phyloP scores from a whole-genome alignment of 306 rosid species.

The Ormosia emarginata region DNA sequence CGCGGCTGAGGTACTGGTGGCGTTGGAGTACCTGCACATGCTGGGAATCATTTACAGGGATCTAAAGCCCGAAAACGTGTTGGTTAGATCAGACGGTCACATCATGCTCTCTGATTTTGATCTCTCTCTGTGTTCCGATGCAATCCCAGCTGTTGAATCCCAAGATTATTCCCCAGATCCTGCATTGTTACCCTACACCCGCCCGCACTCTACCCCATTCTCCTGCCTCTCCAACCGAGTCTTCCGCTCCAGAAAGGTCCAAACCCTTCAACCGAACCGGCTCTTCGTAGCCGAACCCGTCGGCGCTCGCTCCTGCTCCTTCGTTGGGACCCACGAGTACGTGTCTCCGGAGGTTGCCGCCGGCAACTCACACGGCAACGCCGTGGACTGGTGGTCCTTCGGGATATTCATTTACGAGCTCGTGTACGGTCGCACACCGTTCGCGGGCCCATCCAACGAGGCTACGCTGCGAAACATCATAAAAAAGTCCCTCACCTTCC shows the following conservation, averaged over 20 bases:
- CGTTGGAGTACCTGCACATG: slow-evolving; percentile 97
- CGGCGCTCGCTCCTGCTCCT: slow-evolving; percentile 73
- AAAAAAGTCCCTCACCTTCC: slow-evolving; percentile 59
- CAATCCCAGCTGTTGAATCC: slow-evolving; percentile 88
- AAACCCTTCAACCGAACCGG: slow-evolving; percentile 53
- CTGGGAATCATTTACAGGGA: slow-evolving; percentile 95
- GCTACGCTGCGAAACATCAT: slow-evolving; percentile 61
- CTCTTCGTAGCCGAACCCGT: slow-evolving; percentile 96
- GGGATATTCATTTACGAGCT: slow-evolving; percentile 86
- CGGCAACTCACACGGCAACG: slow-evolving; percentile 95
- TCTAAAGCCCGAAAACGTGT: slow-evolving; percentile 91
- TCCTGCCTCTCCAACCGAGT: slow-evolving; percentile 57
- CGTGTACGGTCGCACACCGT: slow-evolving; percentile 87
- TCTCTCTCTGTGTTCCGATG: slow-evolving; percentile 73
- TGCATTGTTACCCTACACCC: slow-evolving; percentile 29
- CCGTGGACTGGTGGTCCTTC: slow-evolving; percentile 99
- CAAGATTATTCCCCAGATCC: slow-evolving; percentile 36
- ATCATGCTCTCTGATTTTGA: slow-evolving; percentile 98
- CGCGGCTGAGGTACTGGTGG: slow-evolving; percentile 92
- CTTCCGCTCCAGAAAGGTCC: slow-evolving; percentile 79
- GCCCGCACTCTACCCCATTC: slow-evolving; percentile 36
- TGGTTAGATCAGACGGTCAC: slow-evolving; percentile 98
- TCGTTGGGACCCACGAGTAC: slow-evolving; percentile 95
- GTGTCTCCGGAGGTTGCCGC: slow-evolving; percentile 95
- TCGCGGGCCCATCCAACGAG: slow-evolving; percentile 73